These are phyloP conservation scores for Withania somnifera DNA, from an alignment of 305 asterid species.

Conservation along the genomic window DNA sequence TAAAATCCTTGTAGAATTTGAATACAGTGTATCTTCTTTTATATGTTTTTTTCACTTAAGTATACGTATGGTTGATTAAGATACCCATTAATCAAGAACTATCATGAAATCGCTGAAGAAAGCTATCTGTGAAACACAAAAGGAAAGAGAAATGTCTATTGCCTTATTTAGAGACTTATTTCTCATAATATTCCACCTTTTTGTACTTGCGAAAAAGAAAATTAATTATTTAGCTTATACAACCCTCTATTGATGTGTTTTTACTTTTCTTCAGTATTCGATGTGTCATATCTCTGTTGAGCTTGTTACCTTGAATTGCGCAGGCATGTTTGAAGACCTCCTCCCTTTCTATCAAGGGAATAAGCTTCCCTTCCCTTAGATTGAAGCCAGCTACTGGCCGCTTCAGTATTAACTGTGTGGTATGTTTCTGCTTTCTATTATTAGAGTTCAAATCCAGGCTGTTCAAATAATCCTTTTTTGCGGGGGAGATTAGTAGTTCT, in stretches of 20 bases:
- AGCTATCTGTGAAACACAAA: neutral
- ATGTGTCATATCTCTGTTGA: neutral
- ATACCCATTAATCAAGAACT: neutral
- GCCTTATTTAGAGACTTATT: neutral
- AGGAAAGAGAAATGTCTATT: neutral
- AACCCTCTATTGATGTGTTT: neutral
- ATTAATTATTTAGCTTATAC: neutral
- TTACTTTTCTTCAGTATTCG: neutral
- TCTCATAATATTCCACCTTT: neutral
- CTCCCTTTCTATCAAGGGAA: slow-evolving; percentile 42
- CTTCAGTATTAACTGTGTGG: slow-evolving; percentile 59
- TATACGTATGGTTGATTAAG: neutral
- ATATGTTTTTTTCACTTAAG: neutral
- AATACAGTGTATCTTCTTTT: neutral
- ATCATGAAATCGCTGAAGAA: neutral
- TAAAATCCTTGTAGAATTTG: neutral
- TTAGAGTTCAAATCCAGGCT: neutral
- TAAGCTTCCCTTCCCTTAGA: slow-evolving; percentile 36
- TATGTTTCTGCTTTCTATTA: slow-evolving; percentile 17
- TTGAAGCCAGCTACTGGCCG: slow-evolving; percentile 45
- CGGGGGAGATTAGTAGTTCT: neutral
- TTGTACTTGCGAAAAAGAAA: neutral
- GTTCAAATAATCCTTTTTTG: neutral
- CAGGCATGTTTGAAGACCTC: neutral
- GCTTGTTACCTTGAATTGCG: neutral